Base-by-base conservation (phyloP, 202 grass and related monocot genomes). In the Dendrocalamus latiflorus region DNA sequence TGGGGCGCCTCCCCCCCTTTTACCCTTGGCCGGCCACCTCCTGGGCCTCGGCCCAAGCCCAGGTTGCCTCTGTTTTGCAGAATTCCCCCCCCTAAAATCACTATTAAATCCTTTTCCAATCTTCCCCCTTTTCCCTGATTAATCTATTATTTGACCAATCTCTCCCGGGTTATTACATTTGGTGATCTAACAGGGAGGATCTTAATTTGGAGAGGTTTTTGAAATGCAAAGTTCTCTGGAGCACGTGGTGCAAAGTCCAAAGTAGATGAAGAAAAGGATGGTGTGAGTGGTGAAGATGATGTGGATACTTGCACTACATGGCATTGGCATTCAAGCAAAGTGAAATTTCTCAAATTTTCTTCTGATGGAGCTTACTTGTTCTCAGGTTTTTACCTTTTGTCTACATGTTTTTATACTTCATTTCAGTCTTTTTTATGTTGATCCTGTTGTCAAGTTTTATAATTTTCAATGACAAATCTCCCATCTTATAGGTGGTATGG, bases 291-390 rank as follows among this genome's bases (percentile, higher is more conserved):
- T 39, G 21, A 86, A 13, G 91, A 95, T 79, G 96, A 98, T 77
- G 96, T 89, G 9, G 93, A 89, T 30, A 88, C 74, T 45, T 98
- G 93, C 61, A 81, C 93, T 6, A 95, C 96, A 54, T 90, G 86
- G 87, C 93, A 98, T 83, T 98, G 96, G 96, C 96, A 98, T 77
- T 75, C 96, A 67, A 86, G 82, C 33, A 59, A 38, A 83, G 80
- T 98, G 53, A 86, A 83, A 17, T n/a, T n/a, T n/a, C n/a, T n/a
- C n/a, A n/a, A n/a, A n/a, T n/a, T n/a, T n/a, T n/a, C n/a, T n/a
- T n/a, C 93, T 98, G 93, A 95, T 42, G 93, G 87, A 72, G 87
- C 96, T 70, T 92, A 95, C 78, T 89, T 98, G 56, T 90, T 90
- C 91, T 98, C 93, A 92, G 95, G 95, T 98, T 78, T 88, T 41